Evolutionary conservation across 1,284 basidiomycete species (phyloP), one percentile per base, ranked within the genome.

Genomic region (Rhodotorula sp.): DNA sequence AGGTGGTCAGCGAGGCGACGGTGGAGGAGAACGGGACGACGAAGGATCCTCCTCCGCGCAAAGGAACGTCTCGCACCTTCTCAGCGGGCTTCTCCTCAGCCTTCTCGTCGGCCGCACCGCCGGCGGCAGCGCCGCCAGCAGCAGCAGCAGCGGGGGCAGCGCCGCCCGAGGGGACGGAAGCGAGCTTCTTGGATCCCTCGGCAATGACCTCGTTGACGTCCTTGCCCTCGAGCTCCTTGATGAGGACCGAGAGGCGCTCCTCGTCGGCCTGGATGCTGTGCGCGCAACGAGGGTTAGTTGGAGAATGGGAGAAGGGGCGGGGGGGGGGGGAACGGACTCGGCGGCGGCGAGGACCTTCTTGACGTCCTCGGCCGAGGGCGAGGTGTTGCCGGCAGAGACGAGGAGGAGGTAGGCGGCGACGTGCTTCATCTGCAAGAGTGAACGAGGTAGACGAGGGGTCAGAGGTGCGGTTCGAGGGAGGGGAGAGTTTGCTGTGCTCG

Each of bases 321-420:
- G 29, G 1, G 1, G 36, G 5, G 30, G 36, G 11, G 29, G 52
- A 46, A 75, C 78, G 59, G 48, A 79, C 75, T 81, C 93, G 79
- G 94, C 95, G 72, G 89, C 85, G 75, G 82, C 83, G 77, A 99
- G 89, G 79, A 99, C 88, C 78, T 88, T 88, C 85, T 89, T 94
- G 85, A 99, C 86, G 82, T 98, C 95, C 65, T 82, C 86, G 72
- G 92, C 91, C 70, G 90, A 89, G 76, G 96, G 96, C 76, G 86
- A 88, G 74, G 79, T 82, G 82, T 98, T 97, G 75, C 96, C 96
- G 78, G 93, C 96, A 81, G 89, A 87, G 83, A 91, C 90, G 84
- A 98, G 92, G 82, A 99, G 92, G 77, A 99, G 88, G 86, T 97
- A 99, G 78, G 92, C 93, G 85, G 94, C 95, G 84, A 99, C 86